phyloP scores from a whole-genome alignment of 2,329 filamentous ascomycete species.

The Trichoderma simmonsii region DNA sequence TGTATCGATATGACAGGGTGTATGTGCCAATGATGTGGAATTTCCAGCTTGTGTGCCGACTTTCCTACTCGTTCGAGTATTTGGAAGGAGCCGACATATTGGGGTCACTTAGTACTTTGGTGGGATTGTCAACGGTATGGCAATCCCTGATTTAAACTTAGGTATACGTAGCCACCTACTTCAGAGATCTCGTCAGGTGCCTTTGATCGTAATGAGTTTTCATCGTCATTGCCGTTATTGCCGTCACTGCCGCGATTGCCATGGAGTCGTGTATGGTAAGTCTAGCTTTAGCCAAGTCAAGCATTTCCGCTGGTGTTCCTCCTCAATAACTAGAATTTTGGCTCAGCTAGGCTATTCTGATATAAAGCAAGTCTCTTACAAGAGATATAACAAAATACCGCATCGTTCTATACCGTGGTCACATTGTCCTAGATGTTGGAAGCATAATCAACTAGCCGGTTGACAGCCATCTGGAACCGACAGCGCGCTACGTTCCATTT shows the following conservation, averaged over 20 bases:
- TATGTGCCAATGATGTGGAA: neutral
- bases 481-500: fast-evolving
- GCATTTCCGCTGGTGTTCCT: neutral
- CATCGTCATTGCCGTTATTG: too few species aligned
- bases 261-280: neutral
- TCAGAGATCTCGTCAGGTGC: neutral
- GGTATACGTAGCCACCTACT: neutral
- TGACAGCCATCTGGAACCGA: neutral
- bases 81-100: neutral
- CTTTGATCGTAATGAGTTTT: neutral
- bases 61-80: neutral
- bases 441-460: neutral
- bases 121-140: neutral
- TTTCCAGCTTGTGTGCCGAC: neutral
- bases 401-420: too few species aligned
- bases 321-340: neutral
- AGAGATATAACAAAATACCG: neutral
- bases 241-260: too few species aligned
- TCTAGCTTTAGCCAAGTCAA: neutral
- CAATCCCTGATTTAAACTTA: neutral
- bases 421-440: neutral
- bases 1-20: neutral
- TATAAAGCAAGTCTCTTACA: neutral
- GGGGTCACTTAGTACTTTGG: neutral
- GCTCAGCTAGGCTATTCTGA: neutral